phyloP scores from a whole-genome alignment of 148 eudicot species.

The Rhododendron griersonianum region DNA sequence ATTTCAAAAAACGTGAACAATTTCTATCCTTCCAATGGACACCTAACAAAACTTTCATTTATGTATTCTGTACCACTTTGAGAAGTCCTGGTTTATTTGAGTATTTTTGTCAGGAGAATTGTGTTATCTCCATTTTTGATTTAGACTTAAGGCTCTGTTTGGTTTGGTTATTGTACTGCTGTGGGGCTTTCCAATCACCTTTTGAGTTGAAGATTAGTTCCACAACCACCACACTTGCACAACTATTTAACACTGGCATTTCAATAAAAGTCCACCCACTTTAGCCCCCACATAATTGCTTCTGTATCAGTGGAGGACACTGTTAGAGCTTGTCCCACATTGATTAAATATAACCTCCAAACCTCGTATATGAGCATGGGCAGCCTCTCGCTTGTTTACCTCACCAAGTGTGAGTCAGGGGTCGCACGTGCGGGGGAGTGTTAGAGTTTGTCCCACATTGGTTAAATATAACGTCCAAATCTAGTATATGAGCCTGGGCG shows the following conservation, averaged over 20 bases:
- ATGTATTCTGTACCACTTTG: neutral
- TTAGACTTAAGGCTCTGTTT: neutral
- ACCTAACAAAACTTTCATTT: neutral
- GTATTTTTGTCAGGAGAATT: neutral
- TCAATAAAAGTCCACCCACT: neutral
- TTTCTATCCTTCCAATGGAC: neutral
- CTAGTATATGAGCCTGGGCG: too few relatives aligned
- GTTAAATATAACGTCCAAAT: too few relatives aligned
- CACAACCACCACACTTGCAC: neutral
- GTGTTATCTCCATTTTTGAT: neutral
- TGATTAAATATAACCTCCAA: too few relatives aligned
- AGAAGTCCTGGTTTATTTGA: neutral
- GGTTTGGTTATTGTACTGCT: neutral
- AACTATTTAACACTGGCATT: neutral
- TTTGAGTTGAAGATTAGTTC: neutral
- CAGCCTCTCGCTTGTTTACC: too few relatives aligned
- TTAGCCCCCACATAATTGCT: neutral
- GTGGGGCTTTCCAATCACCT: neutral
- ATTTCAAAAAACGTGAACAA: neutral
- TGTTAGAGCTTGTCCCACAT: too few relatives aligned
- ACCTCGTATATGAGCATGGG: too few relatives aligned
- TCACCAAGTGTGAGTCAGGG: too few relatives aligned
- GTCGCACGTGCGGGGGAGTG: too few relatives aligned
- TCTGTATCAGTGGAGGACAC: neutral
- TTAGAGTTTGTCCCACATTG: too few relatives aligned